Evolutionary conservation across 257 asterid species (phyloP), one percentile per base, ranked within the genome.

Genomic region (Parsonsia alboflavescens): DNA sequence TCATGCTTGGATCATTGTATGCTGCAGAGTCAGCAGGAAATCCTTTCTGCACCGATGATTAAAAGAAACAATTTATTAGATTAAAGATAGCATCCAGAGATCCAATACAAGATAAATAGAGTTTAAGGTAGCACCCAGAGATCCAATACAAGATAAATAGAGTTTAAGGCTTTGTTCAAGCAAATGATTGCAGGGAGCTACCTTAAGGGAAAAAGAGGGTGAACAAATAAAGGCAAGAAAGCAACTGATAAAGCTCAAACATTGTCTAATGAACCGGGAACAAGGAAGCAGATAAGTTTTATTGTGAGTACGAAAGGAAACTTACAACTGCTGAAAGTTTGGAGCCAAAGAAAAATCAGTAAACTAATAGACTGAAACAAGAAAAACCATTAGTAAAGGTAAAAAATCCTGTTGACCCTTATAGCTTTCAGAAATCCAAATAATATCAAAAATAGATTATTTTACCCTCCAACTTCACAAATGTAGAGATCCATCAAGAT

Each of bases 11-110:
- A 84, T 95, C 99, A 78, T 74, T 87, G 82, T 95, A 95, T 10
- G 98, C 89, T 77, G 96, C 91, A 74, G 96, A 85, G 82, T 88
- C 96, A 63, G 86, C 78, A 42, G 97, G 97, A 82, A 84, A 91
- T 76, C 99, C 99, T 87, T 87, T 89, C 98, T 93, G 96, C 88
- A 86, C 53, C 63, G 81, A 45, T 73, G 75, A 77, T 63, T 63
- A 48, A 28, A 45, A 42, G 17, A 44, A 39, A 22, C 65, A 65
- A 28, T 1, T 33, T 33, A 33, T 42, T 44, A 75, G 62, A 16
- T 15, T n/a, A 45, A 75, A 42, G 26, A 15, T 41, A 42, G 56
- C 16, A 52, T 16, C 33, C 13, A 10, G 3, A 54, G 61, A 28
- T 9, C 9, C 7, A 49, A 33, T 7, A 21, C 45, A 52, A 17